These are phyloP conservation scores for Grosmannia huntii DNA, from an alignment of 2,329 filamentous ascomycete genomes.

Conservation along the genomic window DNA sequence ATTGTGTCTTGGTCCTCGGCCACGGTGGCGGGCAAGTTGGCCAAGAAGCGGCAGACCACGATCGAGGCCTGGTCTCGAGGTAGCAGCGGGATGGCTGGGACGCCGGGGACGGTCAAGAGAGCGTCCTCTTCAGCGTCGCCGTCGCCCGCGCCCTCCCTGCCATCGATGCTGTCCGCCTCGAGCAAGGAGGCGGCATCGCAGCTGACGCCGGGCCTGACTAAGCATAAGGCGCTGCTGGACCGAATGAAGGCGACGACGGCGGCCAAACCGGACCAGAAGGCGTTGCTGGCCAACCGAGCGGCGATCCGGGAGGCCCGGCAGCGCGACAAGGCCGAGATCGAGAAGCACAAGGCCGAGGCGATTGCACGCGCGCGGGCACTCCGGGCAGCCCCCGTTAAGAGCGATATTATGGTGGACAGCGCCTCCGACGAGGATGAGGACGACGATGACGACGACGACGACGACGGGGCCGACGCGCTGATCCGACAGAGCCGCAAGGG, in stretches of 20 bases:
- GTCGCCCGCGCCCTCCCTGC: not conserved
- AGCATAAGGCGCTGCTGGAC: constrained; percentile 29
- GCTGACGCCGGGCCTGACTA: constrained; percentile 31
- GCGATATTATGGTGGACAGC: constrained; percentile 83
- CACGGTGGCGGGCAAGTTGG: constrained; percentile 11
- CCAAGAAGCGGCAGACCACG: constrained; percentile 16
- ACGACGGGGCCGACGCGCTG: constrained; percentile 40
- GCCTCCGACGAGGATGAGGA: constrained; percentile 49
- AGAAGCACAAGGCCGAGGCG: constrained; percentile 56
- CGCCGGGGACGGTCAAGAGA: not conserved
- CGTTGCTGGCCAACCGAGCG: constrained; percentile 26
- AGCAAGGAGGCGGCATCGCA: constrained; percentile 35
- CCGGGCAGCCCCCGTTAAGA: constrained; percentile 51
- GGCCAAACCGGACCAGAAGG: constrained; percentile 24
- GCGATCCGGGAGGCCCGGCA: constrained; percentile 63
- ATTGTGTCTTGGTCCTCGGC: constrained; percentile 22
- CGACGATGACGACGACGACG: constrained; percentile 54
- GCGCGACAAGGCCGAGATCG: constrained; percentile 61
- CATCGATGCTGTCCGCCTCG: constrained; percentile 16
- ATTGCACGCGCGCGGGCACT: constrained; percentile 57
- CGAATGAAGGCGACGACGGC: constrained; percentile 27
- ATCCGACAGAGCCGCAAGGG: constrained; percentile 33
- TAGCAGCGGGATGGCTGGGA: too few species aligned
- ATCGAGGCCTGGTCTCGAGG: constrained; percentile 13
- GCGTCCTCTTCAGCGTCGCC: not conserved